Base-by-base conservation (phyloP, 2,329 filamentous ascomycete genomes). In the Aspergillus intermedius region DNA sequence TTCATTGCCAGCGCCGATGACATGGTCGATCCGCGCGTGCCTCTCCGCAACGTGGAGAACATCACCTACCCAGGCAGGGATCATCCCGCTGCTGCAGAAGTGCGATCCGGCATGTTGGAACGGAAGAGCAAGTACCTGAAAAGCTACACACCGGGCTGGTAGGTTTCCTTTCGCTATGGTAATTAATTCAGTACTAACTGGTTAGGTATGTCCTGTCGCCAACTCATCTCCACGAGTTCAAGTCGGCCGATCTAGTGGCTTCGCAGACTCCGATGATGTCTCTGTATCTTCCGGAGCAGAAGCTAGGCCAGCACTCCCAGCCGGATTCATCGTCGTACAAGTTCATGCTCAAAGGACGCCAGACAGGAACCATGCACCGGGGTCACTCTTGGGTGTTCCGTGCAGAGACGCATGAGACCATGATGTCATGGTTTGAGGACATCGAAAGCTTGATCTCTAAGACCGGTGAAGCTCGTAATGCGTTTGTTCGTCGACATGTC, bases 61-160 rank as follows among this genome's bases (percentile, higher is more conserved):
- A 94, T 98, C 56, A 82, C 88, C 51, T 98, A 97, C 65, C 91
- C 91, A 15, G 93, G 93, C 39, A 89, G 88, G 64, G 81, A 95
- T 60, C 87, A 95, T 67, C 83, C 87, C 52, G 82, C 88, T 69
- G 88, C 77, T 65, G 76, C 87, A 52, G 91, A 97, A 68, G 87
- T 98, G 46, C 80, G 91, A 52, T 88, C 89, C 17, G 93, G 93
- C 2, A 83, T 96, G 70, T 76, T 98, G 32, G 93, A 98, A 74
- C 86, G 93, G 57, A 97, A 97, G 82, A 95, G 90, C 79, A 98
- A 97, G 66, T 98, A 97, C 63, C 75, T 98, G 53, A 97, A 96
- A 76, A 96, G 91, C 67, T 96, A 96, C 68, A 93, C 91, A 6
- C 87, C 90, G 22, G 91, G 91, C 64, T 97, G 91, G 91, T 91